Conservation (phyloP, 2,329 filamentous ascomycete genomes). For the Fusarium sp. region DNA sequence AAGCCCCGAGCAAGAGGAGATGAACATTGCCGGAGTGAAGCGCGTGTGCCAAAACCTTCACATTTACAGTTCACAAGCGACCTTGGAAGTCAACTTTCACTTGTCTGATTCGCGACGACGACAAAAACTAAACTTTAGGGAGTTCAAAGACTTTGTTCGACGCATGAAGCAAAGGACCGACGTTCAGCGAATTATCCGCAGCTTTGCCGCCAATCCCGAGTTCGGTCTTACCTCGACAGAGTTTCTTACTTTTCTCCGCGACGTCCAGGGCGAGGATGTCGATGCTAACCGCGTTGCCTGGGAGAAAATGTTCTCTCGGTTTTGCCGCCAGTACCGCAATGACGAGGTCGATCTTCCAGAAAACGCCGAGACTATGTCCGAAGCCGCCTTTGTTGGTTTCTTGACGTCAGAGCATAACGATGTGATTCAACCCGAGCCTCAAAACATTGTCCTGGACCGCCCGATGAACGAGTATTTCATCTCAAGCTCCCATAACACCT, state of each 20-base stretch:
- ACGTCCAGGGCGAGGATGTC: constrained; percentile 81
- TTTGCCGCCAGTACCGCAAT: constrained; percentile 69
- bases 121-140: constrained; percentile 77
- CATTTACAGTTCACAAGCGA: constrained; percentile 85
- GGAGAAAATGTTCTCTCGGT: constrained; percentile 78
- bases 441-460: constrained; percentile 75
- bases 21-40: constrained; percentile 83
- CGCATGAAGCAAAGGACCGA: constrained; percentile 88
- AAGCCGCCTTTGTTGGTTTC: constrained; percentile 82
- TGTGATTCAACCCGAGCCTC: constrained; percentile 70
- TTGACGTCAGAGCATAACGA: constrained; percentile 80
- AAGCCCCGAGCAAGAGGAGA: constrained; percentile 70
- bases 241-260: constrained; percentile 80
- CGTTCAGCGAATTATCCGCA: constrained; percentile 78
- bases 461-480: constrained; percentile 98
- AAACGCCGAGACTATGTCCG: constrained; percentile 72
- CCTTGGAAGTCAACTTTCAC: constrained; percentile 79
- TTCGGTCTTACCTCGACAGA: constrained; percentile 76
- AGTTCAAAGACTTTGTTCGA: constrained; percentile 87
- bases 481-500: constrained; percentile 98
- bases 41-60: constrained; percentile 89
- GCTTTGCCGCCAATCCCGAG: constrained; percentile 67
- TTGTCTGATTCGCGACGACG: constrained; percentile 74
- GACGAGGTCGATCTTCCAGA: constrained; percentile 59
- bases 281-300: constrained; percentile 73